phyloP scores from a whole-genome alignment of 2,329 filamentous ascomycete genomes.

The Xylaria sp. region DNA sequence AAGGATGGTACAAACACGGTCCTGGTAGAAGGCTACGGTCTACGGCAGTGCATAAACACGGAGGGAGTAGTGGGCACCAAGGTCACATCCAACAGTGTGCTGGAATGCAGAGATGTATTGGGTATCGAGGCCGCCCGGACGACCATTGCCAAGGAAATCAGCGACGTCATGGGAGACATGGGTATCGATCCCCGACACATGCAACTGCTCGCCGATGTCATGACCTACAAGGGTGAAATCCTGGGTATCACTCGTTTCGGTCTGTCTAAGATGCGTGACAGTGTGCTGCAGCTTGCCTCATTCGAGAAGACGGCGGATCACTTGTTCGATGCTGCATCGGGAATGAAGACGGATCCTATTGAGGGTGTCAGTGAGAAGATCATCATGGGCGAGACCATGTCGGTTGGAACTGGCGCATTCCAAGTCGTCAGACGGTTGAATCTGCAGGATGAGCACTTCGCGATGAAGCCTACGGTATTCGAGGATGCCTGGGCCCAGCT shows the following conservation, averaged over 20 bases:
- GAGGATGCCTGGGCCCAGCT: conserved; percentile 58
- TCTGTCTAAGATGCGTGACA: conserved; percentile 92
- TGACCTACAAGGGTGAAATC: conserved; percentile 98
- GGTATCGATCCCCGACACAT: conserved; percentile 96
- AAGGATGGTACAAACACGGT: conserved; percentile 52
- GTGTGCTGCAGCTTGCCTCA: conserved; percentile 84
- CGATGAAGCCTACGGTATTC: conserved; percentile 59
- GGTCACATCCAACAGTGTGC: conserved; percentile 76
- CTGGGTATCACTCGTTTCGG: conserved; percentile 95
- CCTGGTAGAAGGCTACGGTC: conserved; percentile 90
- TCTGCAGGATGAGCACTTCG: conserved; percentile 55
- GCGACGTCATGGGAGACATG: conserved; percentile 86
- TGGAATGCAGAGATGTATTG: conserved; percentile 81
- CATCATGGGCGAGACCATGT: conserved; percentile 95
- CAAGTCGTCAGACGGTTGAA: conserved; percentile 76
- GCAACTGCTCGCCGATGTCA: conserved; percentile 93
- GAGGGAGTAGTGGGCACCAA: conserved; percentile 77
- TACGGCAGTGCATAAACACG: conserved; percentile 86
- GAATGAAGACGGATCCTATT: conserved; percentile 86
- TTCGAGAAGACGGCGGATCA: conserved; percentile 99
- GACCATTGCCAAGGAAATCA: conserved; percentile 87
- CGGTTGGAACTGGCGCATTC: conserved; percentile 85
- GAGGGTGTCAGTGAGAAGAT: conserved; percentile 95
- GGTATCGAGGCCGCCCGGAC: conserved; percentile 90
- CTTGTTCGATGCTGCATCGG: conserved; percentile 87